Base-by-base conservation (phyloP, 257 asterid species). In the Schizonepeta tenuifolia region DNA sequence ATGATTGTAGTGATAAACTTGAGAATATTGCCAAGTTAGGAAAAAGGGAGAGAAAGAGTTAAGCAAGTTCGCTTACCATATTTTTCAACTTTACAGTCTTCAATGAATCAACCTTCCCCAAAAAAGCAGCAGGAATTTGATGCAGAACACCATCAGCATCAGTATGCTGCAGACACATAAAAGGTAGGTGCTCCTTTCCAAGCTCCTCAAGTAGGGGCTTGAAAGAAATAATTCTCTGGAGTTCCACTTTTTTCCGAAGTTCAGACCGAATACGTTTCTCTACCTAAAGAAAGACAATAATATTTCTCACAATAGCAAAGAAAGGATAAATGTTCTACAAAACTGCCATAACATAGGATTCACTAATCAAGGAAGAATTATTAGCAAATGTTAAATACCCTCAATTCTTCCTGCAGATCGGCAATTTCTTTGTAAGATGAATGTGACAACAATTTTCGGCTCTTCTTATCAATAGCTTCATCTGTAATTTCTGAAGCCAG, bases 391-490 rank as follows among this genome's bases (percentile, higher is more conserved):
- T 62, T 67, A 72, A 64, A 65, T 87, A 90, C 99, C 94, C 85
- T 81, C 80, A 95, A 79, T 83, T 90, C 90, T 84, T 90, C 96
- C 83, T 86, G 96, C 74, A 91, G 96, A 80, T 83, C 85, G 67
- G 95, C 81, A 55, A 92, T 92, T 86, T 91, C 99, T 79, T 81
- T 83, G 78, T 90, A 90, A 60, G 89, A 92, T 70, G 90, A 77
- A 59, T 67, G 82, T 28, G 99, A 77, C 78, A 94, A 76, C 74
- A 81, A 77, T 58, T 85, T 85, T 80, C 65, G 82, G 79, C 92
- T 87, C 89, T 90, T 91, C 68, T 77, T 81, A 77, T 92, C 96
- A 79, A 94, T 89, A 59, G 91, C 95, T 88, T 92, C 97, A 74
- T 91, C 98, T 53, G 90, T 88, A 72, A 88, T 90, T 80, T 90